Conservation (phyloP, 805 yeast species). For the Debaryomyces tyrocola region DNA sequence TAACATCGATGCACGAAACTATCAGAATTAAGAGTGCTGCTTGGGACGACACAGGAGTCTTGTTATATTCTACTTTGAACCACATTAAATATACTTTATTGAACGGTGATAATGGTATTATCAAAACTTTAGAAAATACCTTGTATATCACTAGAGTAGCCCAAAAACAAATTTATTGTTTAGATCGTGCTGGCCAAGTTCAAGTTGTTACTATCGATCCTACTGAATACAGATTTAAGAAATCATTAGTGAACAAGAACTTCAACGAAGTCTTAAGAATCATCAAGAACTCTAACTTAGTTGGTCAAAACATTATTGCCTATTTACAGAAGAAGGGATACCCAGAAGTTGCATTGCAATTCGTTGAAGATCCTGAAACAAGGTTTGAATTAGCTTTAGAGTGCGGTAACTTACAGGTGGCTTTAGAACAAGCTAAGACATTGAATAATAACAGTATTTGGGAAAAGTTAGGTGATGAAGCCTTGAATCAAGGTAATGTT, state of each 20-base stretch:
- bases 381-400: constrained; percentile 94
- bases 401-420: constrained; percentile 84
- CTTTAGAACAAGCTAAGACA: constrained; percentile 82
- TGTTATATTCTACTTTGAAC: constrained; percentile 90
- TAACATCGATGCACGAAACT: constrained; percentile 91
- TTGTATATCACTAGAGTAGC: constrained; percentile 73
- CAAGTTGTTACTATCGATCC: constrained; percentile 84
- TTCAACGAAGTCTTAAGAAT: constrained; percentile 89
- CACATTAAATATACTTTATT: constrained; percentile 91
- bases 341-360: constrained; percentile 96
- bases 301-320: constrained; percentile 95
- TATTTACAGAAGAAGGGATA: constrained; percentile 93
- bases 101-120: constrained; percentile 94
- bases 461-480: constrained; percentile 83
- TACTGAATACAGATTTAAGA: constrained; percentile 94
- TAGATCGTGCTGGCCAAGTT: constrained; percentile 83
- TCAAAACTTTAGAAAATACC: constrained; percentile 88
- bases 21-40: constrained; percentile 95
- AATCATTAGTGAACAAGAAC: constrained; percentile 84
- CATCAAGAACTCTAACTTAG: constrained; percentile 84
- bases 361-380: constrained; percentile 94
- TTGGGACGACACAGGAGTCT: constrained; percentile 93
- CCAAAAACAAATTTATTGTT: constrained; percentile 72
- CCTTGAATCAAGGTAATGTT: constrained; percentile 85
- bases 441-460: constrained; percentile 70